phyloP scores from a whole-genome alignment of 306 rosid species.

The Leucaena leucocephala region DNA sequence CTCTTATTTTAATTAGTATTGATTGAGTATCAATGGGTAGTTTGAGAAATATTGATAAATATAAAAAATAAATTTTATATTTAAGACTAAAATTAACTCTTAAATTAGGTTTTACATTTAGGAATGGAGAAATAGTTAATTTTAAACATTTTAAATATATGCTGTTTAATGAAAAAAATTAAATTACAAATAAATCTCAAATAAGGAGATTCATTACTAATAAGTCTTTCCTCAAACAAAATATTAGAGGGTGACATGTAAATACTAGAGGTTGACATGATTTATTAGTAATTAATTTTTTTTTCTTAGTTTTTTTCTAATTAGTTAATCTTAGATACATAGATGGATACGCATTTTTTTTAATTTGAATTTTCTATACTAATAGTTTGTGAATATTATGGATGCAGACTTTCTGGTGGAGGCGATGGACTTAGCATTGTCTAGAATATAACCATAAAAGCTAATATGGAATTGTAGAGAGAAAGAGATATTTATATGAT shows the following conservation, averaged over 20 bases:
- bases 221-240: not conserved
- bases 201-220: not conserved
- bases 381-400: slow-evolving; percentile 3
- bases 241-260: not conserved
- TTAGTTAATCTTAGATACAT: not conserved
- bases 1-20: too few relatives aligned
- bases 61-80: too few relatives aligned
- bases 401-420: slow-evolving; percentile 80
- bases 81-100: too few relatives aligned
- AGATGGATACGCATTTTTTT: not conserved
- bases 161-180: not conserved
- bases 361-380: not conserved
- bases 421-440: slow-evolving; percentile 72
- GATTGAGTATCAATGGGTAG: too few relatives aligned
- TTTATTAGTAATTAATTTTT: not conserved
- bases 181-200: not conserved
- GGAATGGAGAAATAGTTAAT: too few relatives aligned
- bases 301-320: not conserved
- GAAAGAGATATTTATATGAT: too few relatives aligned
- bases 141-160: too few relatives aligned
- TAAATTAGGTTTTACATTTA: too few relatives aligned
- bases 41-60: too few relatives aligned
- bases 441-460: slow-evolving; percentile 52
- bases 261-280: not conserved
- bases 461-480: too few relatives aligned